A percentile compares a stretch with the other conserved stretches of the same genome.
These are phyloP conservation scores for Triticum timopheevii DNA, from an alignment of 176 grass and related monocot genomes.

Conservation along the genomic window DNA sequence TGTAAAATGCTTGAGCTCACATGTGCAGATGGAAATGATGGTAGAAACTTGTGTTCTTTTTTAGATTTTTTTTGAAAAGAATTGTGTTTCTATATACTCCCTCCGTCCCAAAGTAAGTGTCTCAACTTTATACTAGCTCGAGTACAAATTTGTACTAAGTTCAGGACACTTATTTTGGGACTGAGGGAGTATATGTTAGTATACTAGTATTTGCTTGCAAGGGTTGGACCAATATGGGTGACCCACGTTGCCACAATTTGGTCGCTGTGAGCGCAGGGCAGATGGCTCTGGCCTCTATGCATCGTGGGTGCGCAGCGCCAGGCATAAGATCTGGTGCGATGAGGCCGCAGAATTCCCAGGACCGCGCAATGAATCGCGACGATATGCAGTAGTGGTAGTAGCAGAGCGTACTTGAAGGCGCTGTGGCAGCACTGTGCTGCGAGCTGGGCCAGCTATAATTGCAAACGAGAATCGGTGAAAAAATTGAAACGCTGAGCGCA, in stretches of 20 bases:
- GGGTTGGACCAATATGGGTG: neutral
- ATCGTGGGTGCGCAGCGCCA: neutral
- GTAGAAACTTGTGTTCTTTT: neutral
- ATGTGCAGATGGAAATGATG: neutral
- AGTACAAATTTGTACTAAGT: no score
- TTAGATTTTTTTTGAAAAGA: neutral
- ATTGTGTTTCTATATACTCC: neutral
- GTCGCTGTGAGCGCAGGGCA: neutral
- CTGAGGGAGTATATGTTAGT: no score
- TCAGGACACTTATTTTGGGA: no score
- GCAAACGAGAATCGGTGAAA: neutral
- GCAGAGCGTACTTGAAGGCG: conserved; percentile 3
- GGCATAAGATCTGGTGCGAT: neutral
- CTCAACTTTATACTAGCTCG: no score
- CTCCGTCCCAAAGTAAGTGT: no score
- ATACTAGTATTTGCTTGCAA: no score
- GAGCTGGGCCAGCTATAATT: conserved; percentile 4
- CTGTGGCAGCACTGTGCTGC: neutral
- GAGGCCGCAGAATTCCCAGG: neutral
- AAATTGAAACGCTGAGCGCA: neutral
- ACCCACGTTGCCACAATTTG: neutral
- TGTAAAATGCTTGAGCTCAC: neutral
- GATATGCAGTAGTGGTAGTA: neutral
- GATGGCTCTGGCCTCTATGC: neutral
- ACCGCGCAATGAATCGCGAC: conserved; percentile 10